Evolutionary conservation across 768 basidiomycete genomes (phyloP), one percentile per base, ranked within the genome.

Genomic region (Tricholoma sp.): DNA sequence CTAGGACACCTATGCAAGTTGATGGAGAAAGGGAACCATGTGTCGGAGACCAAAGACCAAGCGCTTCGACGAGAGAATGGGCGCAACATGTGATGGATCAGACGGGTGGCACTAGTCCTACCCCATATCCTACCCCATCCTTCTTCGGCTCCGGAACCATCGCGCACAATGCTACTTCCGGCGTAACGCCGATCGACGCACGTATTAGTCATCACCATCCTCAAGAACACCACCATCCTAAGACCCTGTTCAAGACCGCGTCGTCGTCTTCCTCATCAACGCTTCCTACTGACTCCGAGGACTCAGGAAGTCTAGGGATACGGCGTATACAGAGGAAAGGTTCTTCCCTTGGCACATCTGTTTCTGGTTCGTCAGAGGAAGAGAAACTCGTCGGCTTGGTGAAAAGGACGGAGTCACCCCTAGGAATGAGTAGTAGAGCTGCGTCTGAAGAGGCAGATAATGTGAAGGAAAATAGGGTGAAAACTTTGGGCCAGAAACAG

Each of bases 1-100:
- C 37, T 18, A 57, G 57, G 27, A 67, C 57, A 39, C 56, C 58
- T 8, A 71, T 72, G 69, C 64, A 64, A 47, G 61, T 67, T 7
- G 70, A 73, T 47, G 61, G 53, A 1, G 61, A 55, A 11, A 60
- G 60, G 21, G 61, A 52, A 24, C 61, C 57, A 2, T 31, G 32
- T 35, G 19, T 35, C 10, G 57, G 58, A 9, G 53, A 29, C 4
- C 39, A 21, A 32, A 64, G 64, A 65, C 62, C 64, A 27, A 51
- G 63, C 22, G 63, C 70, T 18, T 54, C 55, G 27, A 82, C 79
- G 14, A 71, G 72, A 53, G 70, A 73, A 55, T 82, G 81, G 81
- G 80, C 74, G 12, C 76, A 81, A 61, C 71, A 71, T 52, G 71
- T 76, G 7, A 67, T 66, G 7, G 69, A 74, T 52, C 68, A 73